phyloP scores from a whole-genome alignment of 2,329 filamentous ascomycete genomes.

The Rhynchosporium graminicola region DNA sequence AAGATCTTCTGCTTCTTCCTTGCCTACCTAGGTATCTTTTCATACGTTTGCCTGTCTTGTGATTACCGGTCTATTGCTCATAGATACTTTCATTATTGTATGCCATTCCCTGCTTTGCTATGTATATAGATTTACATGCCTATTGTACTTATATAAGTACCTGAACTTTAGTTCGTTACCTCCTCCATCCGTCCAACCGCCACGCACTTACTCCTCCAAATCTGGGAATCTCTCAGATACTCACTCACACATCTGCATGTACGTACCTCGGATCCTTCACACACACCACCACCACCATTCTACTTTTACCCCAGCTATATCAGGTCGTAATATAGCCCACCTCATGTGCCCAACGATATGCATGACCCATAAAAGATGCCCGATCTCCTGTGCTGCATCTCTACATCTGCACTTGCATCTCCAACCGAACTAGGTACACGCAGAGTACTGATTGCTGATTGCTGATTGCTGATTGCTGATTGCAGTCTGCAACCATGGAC shows the following conservation, averaged over 20 bases:
- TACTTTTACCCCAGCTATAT: neutral
- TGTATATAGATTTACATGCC: too few relatives aligned
- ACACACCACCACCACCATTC: neutral
- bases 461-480: slow-evolving; percentile 9
- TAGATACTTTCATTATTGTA: too few relatives aligned
- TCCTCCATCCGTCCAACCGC: neutral
- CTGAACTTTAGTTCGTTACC: neutral
- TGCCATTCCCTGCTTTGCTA: too few relatives aligned
- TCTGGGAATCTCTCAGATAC: neutral
- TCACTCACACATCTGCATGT: neutral
- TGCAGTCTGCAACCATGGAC: slow-evolving; percentile 1
- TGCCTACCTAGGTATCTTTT: too few relatives aligned
- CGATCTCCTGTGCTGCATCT: slow-evolving; percentile 17
- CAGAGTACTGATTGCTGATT: neutral
- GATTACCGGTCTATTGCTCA: too few relatives aligned
- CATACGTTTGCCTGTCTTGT: too few relatives aligned
- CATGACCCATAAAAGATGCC: slow-evolving; percentile 14
- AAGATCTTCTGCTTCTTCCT: too few relatives aligned
- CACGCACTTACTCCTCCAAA: neutral
- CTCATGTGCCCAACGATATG: neutral
- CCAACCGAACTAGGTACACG: slow-evolving; percentile 3
- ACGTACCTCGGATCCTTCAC: neutral
- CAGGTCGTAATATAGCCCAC: neutral
- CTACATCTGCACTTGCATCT: slow-evolving; percentile 9
- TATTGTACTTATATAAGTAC: too few relatives aligned